Evolutionary conservation across 2,329 filamentous ascomycete genomes (phyloP).

Genomic region (Hypoxylon sp.): DNA sequence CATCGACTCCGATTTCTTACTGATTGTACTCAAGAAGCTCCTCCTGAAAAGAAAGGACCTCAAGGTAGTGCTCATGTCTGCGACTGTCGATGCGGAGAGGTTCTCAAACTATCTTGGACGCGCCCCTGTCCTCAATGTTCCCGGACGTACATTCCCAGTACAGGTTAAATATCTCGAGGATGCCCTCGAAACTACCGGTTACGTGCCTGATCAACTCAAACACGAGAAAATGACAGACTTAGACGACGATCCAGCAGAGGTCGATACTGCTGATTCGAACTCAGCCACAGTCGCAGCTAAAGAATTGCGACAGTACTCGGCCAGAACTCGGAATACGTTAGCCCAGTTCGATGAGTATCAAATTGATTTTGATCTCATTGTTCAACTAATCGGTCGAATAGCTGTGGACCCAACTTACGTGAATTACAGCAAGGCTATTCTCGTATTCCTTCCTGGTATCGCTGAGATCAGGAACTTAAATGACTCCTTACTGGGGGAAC

Average conservation of each 20-base stretch:
- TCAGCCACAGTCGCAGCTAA: conserved; percentile 71
- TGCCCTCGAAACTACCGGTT: conserved; percentile 88
- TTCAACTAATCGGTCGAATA: conserved; percentile 83
- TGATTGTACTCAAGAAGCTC: conserved; percentile 91
- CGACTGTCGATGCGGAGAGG: conserved; percentile 91
- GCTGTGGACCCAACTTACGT: conserved; percentile 76
- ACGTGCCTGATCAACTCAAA: conserved; percentile 69
- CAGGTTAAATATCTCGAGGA: conserved; percentile 91
- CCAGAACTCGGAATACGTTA: conserved; percentile 80
- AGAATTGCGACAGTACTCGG: conserved; percentile 80
- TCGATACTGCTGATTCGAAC: conserved; percentile 64
- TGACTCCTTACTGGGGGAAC: conserved; percentile 84
- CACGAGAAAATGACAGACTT: conserved; percentile 71
- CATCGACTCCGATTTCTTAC: conserved; percentile 95
- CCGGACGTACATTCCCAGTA: conserved; percentile 94
- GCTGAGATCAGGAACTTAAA: conserved; percentile 92
- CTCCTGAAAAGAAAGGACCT: conserved; percentile 82
- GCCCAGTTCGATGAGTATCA: conserved; percentile 88
- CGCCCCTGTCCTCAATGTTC: conserved; percentile 90
- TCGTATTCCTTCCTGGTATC: conserved; percentile 96
- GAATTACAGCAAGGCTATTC: conserved; percentile 86
- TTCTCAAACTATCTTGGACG: conserved; percentile 91
- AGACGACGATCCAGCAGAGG: conserved; percentile 71
- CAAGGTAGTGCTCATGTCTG: conserved; percentile 97
- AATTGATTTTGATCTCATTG: conserved; percentile 89